Percentiles rank a stretch among this genome's conserved stretches.
phyloP scores from a whole-genome alignment of 2,329 filamentous ascomycete genomes.

The Cytospora chrysosperma region DNA sequence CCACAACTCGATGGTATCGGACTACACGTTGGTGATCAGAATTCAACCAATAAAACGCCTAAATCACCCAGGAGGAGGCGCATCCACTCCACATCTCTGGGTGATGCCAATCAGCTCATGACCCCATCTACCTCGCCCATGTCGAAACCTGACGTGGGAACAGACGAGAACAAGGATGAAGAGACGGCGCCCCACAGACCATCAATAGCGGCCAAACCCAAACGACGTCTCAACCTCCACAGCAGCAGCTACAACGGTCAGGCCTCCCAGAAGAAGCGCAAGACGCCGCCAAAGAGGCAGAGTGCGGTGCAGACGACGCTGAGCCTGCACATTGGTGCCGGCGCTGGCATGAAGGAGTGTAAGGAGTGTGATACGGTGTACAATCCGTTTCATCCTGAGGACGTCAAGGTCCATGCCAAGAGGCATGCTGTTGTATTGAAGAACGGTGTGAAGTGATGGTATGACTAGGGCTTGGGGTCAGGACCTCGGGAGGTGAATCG shows the following conservation, averaged over 20 bases:
- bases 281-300: constrained; percentile 25
- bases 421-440: constrained; percentile 34
- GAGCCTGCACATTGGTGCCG: constrained; percentile 37
- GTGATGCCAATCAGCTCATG: not conserved
- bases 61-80: not conserved
- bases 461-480: not conserved
- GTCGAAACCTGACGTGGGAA: no score
- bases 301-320: constrained; percentile 42
- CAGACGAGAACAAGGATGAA: not conserved
- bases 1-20: not conserved
- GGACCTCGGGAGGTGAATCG: not conserved
- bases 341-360: constrained; percentile 40
- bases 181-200: not conserved
- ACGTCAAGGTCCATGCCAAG: constrained; percentile 41
- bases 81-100: not conserved
- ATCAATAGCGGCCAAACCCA: constrained; percentile 1
- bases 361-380: constrained; percentile 44
- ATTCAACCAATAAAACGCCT: not conserved
- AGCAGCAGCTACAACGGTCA: constrained; percentile 11
- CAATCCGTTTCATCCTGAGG: constrained; percentile 44
- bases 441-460: not conserved
- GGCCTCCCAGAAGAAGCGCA: constrained; percentile 21
- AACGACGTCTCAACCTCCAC: constrained; percentile 23
- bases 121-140: constrained; percentile 1
- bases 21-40: not conserved